Percentiles rank a stretch among this genome's conserved stretches.
These are phyloP conservation scores for Diaporthe capsici DNA, from an alignment of 2,329 filamentous ascomycete genomes.

Conservation along the genomic window DNA sequence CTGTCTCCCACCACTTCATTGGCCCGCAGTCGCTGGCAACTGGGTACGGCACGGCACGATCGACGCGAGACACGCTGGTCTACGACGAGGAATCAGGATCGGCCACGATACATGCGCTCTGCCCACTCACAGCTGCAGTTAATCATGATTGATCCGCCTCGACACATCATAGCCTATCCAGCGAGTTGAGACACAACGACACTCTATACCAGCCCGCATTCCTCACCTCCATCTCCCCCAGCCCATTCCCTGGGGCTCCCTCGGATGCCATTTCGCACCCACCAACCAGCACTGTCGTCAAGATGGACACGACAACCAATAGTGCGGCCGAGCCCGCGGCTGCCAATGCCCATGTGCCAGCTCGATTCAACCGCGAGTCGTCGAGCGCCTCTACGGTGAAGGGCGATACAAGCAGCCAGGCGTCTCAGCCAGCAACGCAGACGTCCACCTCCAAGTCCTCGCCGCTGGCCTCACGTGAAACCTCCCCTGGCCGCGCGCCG, in stretches of 20 bases:
- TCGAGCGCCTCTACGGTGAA: constrained; percentile 45
- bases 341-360: constrained; percentile 42
- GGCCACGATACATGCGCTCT: constrained; percentile 40
- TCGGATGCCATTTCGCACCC: constrained; percentile 33
- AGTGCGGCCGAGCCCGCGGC: constrained; percentile 49
- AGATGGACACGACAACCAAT: constrained; percentile 54
- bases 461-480: constrained; percentile 58
- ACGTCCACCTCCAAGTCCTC: constrained; percentile 47
- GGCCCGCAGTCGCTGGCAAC: constrained; percentile 38
- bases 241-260: constrained; percentile 2
- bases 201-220: constrained; percentile 41
- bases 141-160: constrained; percentile 40
- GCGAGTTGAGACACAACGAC: constrained; percentile 39
- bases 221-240: constrained; percentile 44
- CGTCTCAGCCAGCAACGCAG: constrained; percentile 42
- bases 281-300: constrained; percentile 39
- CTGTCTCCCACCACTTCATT: constrained; percentile 34
- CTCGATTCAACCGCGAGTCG: constrained; percentile 49
- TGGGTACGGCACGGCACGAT: constrained; percentile 36
- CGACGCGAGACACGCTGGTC: constrained; percentile 42
- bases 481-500: constrained; percentile 61
- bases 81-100: constrained; percentile 39
- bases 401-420: constrained; percentile 43
- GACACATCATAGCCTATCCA: constrained; percentile 36
- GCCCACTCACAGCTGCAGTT: constrained; percentile 32